These are phyloP conservation scores for Alternaria sp. DNA, from an alignment of 2,329 filamentous ascomycete genomes.

Conservation along the genomic window DNA sequence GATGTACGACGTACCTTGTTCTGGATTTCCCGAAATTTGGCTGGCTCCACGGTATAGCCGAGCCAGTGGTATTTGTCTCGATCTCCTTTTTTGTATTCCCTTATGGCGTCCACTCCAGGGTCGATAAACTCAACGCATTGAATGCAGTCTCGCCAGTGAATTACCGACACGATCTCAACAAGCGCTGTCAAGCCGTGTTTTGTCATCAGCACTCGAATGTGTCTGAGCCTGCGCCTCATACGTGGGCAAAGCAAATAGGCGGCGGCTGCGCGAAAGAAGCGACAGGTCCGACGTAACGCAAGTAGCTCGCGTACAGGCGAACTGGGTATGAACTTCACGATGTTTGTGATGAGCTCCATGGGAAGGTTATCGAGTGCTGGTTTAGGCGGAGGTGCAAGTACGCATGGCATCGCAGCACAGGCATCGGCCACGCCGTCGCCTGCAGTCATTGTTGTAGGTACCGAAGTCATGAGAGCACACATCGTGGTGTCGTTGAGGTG, in stretches of 20 bases:
- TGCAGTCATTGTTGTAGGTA: neutral
- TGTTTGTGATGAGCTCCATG: neutral
- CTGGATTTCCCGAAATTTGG: neutral
- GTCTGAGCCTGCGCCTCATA: neutral
- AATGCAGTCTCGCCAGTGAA: neutral
- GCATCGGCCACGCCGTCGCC: neutral
- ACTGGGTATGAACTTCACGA: neutral
- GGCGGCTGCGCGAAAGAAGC: neutral
- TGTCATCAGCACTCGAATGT: neutral
- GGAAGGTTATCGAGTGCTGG: neutral
- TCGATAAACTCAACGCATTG: neutral
- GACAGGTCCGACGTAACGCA: neutral
- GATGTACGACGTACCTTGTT: neutral
- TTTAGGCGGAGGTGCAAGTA: neutral
- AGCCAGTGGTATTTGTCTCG: neutral
- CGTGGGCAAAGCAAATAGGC: neutral
- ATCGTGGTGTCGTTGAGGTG: neutral
- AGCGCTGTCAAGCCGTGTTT: neutral
- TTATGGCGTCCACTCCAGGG: neutral
- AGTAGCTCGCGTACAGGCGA: neutral
- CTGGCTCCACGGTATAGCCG: neutral
- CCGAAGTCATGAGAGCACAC: neutral
- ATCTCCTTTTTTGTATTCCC: neutral
- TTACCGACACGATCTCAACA: neutral
- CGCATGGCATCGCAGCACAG: neutral